Base-by-base conservation (phyloP, 352 stramenopile species). In the Aphanomyces cochlioides region DNA sequence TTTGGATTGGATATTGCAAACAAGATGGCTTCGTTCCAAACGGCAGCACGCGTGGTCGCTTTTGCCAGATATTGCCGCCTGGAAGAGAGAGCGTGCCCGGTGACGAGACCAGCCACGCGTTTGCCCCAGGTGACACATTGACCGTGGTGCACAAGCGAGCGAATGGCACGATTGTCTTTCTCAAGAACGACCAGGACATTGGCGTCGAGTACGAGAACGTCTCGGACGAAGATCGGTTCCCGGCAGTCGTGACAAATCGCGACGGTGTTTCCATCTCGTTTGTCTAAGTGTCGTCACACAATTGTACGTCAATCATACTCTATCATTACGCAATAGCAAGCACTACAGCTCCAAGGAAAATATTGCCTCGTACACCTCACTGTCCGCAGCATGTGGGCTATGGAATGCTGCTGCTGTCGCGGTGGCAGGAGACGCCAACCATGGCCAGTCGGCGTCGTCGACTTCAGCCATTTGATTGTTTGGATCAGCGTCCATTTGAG, bases 1-100 rank as follows among this genome's bases (percentile, higher is more conserved):
- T 69, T 38, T 69, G 63, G 63, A 36, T 69, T 10, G 63, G 63
- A 5, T 69, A 48, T 41, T 69, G 63, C 50, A 69, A 69, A 21
- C 34, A 47, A 17, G 63, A 56, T 8, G 19, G 38, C 21, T 69
- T 69, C 19, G 41, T 56, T 21, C 38, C 63, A 7, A 69, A 69
- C 38, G 63, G 63, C 6, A 53, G 45, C 50, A 69, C 63, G 47
- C 12, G 38, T 3, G 63, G 63, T 37, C 63, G 63, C 3, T 69
- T 69, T 37, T 69, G 63, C 38, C 39, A 69, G 37, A 47, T 69
- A 13, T 21, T 60, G 7, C 40, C n/a, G 3, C 38, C 40, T 7
- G 37, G 38, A 8, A 37, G 5, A 28, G 54, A 37, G 28, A 17
- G n/a, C 15, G 54, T 40, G 10, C 17, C 13, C 8, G 45, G 17